A percentile compares a stretch with the other conserved stretches of the same genome.
Conservation (phyloP, 306 rosid genomes). For the Lathyrus sativus region DNA sequence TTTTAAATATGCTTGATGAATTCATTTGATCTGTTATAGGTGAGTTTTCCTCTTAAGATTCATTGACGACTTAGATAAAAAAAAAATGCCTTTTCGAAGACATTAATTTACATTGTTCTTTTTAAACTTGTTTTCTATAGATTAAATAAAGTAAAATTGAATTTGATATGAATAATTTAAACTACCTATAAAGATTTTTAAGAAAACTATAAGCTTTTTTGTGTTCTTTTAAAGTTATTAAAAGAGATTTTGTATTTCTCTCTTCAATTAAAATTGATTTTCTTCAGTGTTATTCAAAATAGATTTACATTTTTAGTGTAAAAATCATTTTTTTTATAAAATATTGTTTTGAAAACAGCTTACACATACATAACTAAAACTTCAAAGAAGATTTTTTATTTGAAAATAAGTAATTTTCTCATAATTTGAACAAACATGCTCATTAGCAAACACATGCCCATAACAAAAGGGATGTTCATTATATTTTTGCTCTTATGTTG, state of each 20-base stretch:
- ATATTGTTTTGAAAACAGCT: background rate
- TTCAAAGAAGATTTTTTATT: too few species aligned
- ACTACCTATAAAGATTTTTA: background rate
- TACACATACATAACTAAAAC: background rate
- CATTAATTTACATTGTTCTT: slow-evolving; percentile 3
- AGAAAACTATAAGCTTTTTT: background rate
- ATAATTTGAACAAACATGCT: background rate
- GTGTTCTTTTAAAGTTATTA: background rate
- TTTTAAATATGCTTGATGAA: slow-evolving; percentile 12
- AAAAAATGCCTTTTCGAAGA: background rate
- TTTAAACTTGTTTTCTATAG: background rate
- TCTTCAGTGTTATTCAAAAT: background rate
- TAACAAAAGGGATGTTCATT: background rate
- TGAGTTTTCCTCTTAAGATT: background rate
- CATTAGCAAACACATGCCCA: background rate
- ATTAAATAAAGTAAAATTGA: background rate
- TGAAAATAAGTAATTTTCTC: too few species aligned
- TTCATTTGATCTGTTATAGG: background rate
- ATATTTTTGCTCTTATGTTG: slow-evolving; percentile 10
- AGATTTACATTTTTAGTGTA: background rate
- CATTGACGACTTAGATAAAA: slow-evolving; percentile 8
- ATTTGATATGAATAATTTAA: background rate
- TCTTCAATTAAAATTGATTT: background rate
- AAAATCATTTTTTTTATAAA: background rate
- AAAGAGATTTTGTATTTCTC: background rate